Evolutionary conservation across 2,329 filamentous ascomycete species (phyloP).

Genomic region (Paracorniculantispora psalliotae): DNA sequence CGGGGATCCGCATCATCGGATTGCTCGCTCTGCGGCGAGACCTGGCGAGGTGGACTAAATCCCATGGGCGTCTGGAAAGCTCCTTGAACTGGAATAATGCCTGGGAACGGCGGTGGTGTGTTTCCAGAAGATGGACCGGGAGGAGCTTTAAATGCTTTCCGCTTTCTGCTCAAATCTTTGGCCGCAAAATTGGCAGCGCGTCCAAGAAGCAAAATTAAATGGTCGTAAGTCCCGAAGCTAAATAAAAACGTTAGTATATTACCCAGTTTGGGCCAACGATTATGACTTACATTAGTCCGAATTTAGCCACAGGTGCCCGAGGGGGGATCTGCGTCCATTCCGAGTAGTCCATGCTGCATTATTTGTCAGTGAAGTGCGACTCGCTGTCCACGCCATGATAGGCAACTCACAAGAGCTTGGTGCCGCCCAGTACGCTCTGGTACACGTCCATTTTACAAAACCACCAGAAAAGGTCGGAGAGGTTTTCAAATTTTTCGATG

Average conservation of each 20-base stretch:
- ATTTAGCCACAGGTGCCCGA: slow-evolving; percentile 69
- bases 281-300: slow-evolving; percentile 62
- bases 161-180: slow-evolving; percentile 73
- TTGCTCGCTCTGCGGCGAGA: slow-evolving; percentile 38
- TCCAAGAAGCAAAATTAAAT: slow-evolving; percentile 75
- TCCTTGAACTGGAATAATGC: slow-evolving; percentile 50
- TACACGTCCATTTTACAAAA: slow-evolving; percentile 92
- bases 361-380: background rate
- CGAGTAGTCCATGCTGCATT: slow-evolving; percentile 66
- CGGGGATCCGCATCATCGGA: slow-evolving; percentile 56
- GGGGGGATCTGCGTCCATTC: slow-evolving; percentile 86
- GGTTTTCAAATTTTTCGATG: slow-evolving; percentile 71
- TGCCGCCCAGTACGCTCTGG: slow-evolving; percentile 84
- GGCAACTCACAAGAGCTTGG: slow-evolving; percentile 69
- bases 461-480: slow-evolving; percentile 92
- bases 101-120: slow-evolving; percentile 42
- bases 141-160: slow-evolving; percentile 45
- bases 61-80: slow-evolving; percentile 48
- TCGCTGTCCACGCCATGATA: background rate
- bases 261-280: background rate
- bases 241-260: background rate
- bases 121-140: slow-evolving; percentile 25
- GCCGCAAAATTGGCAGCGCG: slow-evolving; percentile 74
- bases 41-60: slow-evolving; percentile 46
- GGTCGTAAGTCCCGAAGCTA: slow-evolving; percentile 84